phyloP scores from a whole-genome alignment of 2,329 filamentous ascomycete genomes.

The Neodidymelliopsis sp. region DNA sequence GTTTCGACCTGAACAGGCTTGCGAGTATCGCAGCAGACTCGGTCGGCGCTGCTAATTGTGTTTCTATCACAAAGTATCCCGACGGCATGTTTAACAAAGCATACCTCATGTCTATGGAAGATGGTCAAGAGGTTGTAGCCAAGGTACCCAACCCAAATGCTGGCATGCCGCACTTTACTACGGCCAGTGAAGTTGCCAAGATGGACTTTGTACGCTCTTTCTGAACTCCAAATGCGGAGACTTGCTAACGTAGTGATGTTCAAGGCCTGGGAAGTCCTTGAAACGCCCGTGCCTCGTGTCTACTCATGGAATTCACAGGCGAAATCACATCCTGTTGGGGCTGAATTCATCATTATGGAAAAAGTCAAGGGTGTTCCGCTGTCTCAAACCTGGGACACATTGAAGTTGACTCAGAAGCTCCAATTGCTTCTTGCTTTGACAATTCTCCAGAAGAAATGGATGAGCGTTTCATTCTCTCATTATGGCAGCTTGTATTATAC shows the following conservation, averaged over 20 bases:
- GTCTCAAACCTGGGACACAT: slow-evolving; percentile 32
- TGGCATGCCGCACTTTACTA: slow-evolving; percentile 37
- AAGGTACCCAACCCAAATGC: slow-evolving; percentile 46
- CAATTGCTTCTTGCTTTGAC: slow-evolving; percentile 6
- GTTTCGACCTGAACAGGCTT: slow-evolving; percentile 13
- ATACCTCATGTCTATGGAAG: slow-evolving; percentile 43
- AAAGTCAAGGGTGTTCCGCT: slow-evolving; percentile 33
- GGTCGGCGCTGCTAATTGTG: slow-evolving; percentile 27
- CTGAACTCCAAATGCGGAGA: neutral
- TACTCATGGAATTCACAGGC: slow-evolving; percentile 34
- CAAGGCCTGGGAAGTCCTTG: slow-evolving; percentile 29
- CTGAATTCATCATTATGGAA: slow-evolving; percentile 34
- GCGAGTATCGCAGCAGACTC: slow-evolving; percentile 21
- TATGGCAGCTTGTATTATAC: slow-evolving; percentile 19
- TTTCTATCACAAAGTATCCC: slow-evolving; percentile 29
- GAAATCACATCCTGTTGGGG: slow-evolving; percentile 25
- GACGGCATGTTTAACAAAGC: slow-evolving; percentile 45
- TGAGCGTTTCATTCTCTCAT: slow-evolving; percentile 14
- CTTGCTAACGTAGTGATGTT: neutral
- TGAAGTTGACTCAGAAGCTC: slow-evolving; percentile 11
- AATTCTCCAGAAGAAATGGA: slow-evolving; percentile 10
- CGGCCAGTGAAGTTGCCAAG: slow-evolving; percentile 44
- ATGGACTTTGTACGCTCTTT: slow-evolving; percentile 27
- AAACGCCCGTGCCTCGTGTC: slow-evolving; percentile 37
- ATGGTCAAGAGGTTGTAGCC: slow-evolving; percentile 41